Conservation (phyloP, 208 protist species). For the Entamoeba moshkovskii region DNA sequence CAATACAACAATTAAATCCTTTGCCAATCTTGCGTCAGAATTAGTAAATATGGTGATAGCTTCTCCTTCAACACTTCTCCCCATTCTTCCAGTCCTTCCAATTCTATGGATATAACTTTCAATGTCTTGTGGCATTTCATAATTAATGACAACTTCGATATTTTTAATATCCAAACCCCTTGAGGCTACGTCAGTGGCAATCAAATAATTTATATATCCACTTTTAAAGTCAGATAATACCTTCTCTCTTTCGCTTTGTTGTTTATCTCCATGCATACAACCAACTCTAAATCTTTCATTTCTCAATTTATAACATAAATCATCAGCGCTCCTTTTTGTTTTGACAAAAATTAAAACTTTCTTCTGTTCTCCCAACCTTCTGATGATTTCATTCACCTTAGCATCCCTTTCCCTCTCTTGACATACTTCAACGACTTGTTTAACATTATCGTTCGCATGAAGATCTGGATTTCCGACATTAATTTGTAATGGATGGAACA, state of each 20-base stretch:
- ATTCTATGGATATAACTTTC: slow-evolving; percentile 21
- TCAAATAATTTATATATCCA: background rate
- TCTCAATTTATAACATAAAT: slow-evolving; percentile 70
- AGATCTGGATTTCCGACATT: slow-evolving; percentile 42
- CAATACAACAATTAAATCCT: too few species aligned
- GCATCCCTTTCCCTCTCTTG: background rate
- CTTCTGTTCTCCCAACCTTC: background rate
- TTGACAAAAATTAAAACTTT: slow-evolving; percentile 78
- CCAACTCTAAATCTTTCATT: slow-evolving; percentile 38
- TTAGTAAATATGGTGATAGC: background rate
- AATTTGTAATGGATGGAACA: slow-evolving; percentile 31
- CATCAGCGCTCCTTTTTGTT: slow-evolving; percentile 87
- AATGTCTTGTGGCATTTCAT: background rate
- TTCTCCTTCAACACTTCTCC: background rate
- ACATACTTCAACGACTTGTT: background rate
- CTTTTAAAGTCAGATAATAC: background rate
- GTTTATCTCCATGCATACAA: background rate
- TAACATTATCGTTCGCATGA: slow-evolving; percentile 18
- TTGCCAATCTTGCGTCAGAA: too few species aligned
- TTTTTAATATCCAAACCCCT: slow-evolving; percentile 16
- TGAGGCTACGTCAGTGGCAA: slow-evolving; percentile 20
- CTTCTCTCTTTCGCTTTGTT: background rate
- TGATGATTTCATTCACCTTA: background rate
- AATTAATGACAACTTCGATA: slow-evolving; percentile 16
- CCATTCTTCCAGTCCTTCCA: slow-evolving; percentile 16